Evolutionary conservation across 2,329 filamentous ascomycete genomes (phyloP), one percentile per base, ranked within the genome.

Genomic region (Aquanectria penicillioides): DNA sequence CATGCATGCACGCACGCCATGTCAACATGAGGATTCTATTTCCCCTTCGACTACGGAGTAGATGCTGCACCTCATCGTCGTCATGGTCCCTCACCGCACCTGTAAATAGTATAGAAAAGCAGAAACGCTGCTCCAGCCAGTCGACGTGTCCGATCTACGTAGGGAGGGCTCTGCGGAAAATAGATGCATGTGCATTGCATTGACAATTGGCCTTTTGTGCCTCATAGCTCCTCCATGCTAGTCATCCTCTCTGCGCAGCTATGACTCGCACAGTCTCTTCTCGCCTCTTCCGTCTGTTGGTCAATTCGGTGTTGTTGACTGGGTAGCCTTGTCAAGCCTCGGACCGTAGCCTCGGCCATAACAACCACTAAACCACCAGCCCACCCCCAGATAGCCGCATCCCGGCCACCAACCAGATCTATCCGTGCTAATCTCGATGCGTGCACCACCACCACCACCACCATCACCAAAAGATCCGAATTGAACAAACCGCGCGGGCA

Each of bases 281-380:
- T 17, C 22, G 8, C 20, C 26, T 31, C 28, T 18, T 12, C 15
- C 26, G 10, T 15, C 10, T 15, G 28, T 56, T 49, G 13, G 36
- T 22, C 37, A 43, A 43, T 49, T 37, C 15, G 41, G 46, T 57
- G 33, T 52, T 57, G 28, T 44, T 23, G 40, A 46, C 34, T 20
- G 31, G 26, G 40, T 49, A 38, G 46, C 50, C 50, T 57, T 26
- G 41, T 51, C 28, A 20, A 17, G 20, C 22, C 18, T 44, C 23
- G 37, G 22, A 48, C 20, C 15, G 46, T 58, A 52, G 48, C 55
- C 48, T 52, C 48, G 48, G 48, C 43, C 41, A 46, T n/a, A n/a
- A 33, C 47, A 51, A 36, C 55, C 28, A 34, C 25, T 25, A 37
- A 43, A 56, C 36, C 29, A 38, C 50, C 50, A 55, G 15, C 50